Evolutionary conservation across 176 grass and related monocot species (phyloP).

Genomic region (Oryza longistaminata): DNA sequence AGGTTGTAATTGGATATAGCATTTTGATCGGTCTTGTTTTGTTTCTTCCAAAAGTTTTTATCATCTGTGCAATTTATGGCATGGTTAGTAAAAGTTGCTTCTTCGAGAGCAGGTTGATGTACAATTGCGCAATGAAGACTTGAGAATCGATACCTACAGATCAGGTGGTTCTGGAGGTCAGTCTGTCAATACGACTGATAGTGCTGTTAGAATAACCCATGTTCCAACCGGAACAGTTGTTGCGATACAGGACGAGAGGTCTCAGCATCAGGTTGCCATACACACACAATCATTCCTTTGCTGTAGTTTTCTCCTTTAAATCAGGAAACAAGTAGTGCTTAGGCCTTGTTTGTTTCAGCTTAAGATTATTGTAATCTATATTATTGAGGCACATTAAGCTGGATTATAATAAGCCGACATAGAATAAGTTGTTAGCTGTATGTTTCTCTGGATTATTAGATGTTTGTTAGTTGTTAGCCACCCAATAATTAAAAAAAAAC

Average conservation of each 20-base stretch:
- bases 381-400: no score
- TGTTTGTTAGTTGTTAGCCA: no score
- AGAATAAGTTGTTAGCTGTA: no score
- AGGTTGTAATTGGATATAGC: constrained; percentile 54
- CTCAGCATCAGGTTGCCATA: constrained; percentile 75
- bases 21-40: not conserved
- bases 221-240: constrained; percentile 79
- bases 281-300: not conserved
- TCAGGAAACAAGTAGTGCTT: not conserved
- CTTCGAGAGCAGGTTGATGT: constrained; percentile 72
- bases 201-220: constrained; percentile 94
- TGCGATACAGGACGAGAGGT: constrained; percentile 99
- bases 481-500: no score
- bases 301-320: not conserved
- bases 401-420: no score
- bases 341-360: not conserved
- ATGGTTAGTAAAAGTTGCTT: not conserved
- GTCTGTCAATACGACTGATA: constrained; percentile 92
- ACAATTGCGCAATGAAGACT: constrained; percentile 82
- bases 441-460: no score
- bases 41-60: not conserved
- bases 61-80: not conserved
- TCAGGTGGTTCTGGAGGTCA: constrained; percentile 85
- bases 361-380: no score
- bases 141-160: constrained; percentile 94